Conservation (phyloP, 768 basidiomycete genomes). For the Leccinum uliginosum region DNA sequence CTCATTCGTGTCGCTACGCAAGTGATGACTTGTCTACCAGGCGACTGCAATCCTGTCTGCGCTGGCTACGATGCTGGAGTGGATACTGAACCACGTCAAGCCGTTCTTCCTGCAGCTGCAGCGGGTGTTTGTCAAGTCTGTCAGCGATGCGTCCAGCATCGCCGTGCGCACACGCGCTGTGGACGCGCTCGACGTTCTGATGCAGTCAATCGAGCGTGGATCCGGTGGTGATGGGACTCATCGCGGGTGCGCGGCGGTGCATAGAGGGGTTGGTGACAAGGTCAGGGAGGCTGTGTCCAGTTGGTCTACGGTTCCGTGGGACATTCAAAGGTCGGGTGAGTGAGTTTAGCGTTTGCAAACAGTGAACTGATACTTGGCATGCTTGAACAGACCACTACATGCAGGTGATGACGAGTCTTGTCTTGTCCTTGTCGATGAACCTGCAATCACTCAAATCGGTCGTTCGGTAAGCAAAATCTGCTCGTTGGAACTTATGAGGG, state of each 20-base stretch:
- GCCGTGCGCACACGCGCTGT: conserved; percentile 81
- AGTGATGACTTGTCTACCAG: conserved; percentile 83
- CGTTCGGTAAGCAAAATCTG: conserved; percentile 50
- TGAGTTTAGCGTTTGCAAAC: fast-evolving
- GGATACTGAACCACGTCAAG: conserved; percentile 85
- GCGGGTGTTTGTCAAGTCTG: conserved; percentile 91
- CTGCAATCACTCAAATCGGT: conserved; percentile 61
- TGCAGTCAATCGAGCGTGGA: conserved; percentile 88
- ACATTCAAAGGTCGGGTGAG: conserved; percentile 51
- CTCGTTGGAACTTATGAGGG: not conserved
- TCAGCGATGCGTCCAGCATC: conserved; percentile 71
- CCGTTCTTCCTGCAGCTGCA: conserved; percentile 99
- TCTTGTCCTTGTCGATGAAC: conserved; percentile 59
- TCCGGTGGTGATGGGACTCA: conserved; percentile 88
- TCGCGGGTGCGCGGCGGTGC: conserved; percentile 49
- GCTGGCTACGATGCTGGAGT: conserved; percentile 77
- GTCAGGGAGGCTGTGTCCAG: conserved; percentile 71
- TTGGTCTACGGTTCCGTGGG: conserved; percentile 71
- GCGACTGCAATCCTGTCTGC: conserved; percentile 84
- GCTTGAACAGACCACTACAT: conserved; percentile 71
- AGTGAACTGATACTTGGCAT: not conserved
- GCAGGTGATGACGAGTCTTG: conserved; percentile 57
- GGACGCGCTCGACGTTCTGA: conserved; percentile 80
- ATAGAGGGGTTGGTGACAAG: conserved; percentile 71
- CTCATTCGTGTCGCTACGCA: conserved; percentile 93